Conservation (phyloP, 129 eudicot genomes). For the Gnaphalium uliginosum region DNA sequence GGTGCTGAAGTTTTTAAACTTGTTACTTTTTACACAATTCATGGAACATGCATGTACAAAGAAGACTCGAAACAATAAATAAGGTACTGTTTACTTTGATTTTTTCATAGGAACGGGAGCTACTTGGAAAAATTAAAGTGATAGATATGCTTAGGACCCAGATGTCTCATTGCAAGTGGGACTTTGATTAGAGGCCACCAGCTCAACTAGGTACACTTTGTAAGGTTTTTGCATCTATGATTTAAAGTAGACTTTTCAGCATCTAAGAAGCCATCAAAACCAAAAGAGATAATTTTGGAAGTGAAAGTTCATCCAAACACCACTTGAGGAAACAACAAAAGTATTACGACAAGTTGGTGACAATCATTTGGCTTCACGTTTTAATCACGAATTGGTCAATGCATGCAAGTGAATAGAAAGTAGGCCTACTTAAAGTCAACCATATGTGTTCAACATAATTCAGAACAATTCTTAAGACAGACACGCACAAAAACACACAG, state of each 20-base stretch:
- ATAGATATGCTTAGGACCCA: background rate
- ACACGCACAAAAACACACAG: background rate
- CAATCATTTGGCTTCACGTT: constrained; percentile 31
- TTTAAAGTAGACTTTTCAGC: background rate
- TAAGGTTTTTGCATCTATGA: background rate
- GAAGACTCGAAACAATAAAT: background rate
- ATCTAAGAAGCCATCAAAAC: background rate
- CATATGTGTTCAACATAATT: constrained; percentile 15
- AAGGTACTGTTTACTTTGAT: background rate
- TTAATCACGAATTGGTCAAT: constrained; percentile 20
- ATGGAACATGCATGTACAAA: background rate
- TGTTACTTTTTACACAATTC: background rate
- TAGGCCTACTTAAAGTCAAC: constrained; percentile 16
- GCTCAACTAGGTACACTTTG: background rate
- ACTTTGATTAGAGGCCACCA: background rate
- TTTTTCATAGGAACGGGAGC: background rate
- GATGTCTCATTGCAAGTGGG: background rate
- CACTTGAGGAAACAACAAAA: constrained; percentile 18
- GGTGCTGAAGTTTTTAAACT: too few species aligned
- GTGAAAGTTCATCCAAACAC: background rate
- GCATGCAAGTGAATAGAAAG: constrained; percentile 14
- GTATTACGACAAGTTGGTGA: constrained; percentile 24
- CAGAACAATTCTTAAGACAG: background rate
- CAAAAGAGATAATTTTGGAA: too few species aligned
- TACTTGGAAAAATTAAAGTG: background rate